These are phyloP conservation scores for Blastobotrys niveus DNA, from an alignment of 1,139 yeast species.

Conservation along the genomic window DNA sequence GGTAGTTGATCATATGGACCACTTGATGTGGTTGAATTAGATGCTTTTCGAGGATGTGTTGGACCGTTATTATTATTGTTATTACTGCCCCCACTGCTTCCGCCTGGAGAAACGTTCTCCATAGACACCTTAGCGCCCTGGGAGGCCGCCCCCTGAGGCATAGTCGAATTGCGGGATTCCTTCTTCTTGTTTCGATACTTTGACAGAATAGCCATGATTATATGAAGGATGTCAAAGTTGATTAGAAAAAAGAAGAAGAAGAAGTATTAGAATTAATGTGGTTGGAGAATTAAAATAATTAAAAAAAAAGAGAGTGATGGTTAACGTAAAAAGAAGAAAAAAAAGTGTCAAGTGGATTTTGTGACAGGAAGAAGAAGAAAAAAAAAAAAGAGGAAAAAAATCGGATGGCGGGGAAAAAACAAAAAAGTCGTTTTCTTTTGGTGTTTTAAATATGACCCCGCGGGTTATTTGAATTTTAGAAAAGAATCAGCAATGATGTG, in stretches of 20 bases:
- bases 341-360: no score
- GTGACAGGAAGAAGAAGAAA: no score
- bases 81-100: background rate
- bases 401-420: no score
- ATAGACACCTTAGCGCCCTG: conserved; percentile 6
- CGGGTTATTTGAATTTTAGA: no score
- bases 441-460: no score
- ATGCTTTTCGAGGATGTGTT: conserved; percentile 8
- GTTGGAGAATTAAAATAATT: background rate
- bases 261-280: background rate
- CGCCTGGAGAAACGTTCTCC: conserved; percentile 5
- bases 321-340: background rate
- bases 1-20: conserved; percentile 16
- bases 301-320: background rate
- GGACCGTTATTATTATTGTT: background rate
- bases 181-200: conserved; percentile 27
- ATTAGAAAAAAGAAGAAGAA: background rate
- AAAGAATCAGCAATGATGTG: no score
- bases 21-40: conserved; percentile 11
- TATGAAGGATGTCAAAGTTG: background rate
- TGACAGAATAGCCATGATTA: conserved; percentile 25
- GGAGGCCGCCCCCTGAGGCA: conserved; percentile 15
- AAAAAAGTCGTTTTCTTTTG: no score
- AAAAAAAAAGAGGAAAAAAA: no score
- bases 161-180: conserved; percentile 25